Evolutionary conservation across 2,329 filamentous ascomycete genomes (phyloP), one percentile per base, ranked within the genome.

Genomic region (Thielaviopsis ethacetica): DNA sequence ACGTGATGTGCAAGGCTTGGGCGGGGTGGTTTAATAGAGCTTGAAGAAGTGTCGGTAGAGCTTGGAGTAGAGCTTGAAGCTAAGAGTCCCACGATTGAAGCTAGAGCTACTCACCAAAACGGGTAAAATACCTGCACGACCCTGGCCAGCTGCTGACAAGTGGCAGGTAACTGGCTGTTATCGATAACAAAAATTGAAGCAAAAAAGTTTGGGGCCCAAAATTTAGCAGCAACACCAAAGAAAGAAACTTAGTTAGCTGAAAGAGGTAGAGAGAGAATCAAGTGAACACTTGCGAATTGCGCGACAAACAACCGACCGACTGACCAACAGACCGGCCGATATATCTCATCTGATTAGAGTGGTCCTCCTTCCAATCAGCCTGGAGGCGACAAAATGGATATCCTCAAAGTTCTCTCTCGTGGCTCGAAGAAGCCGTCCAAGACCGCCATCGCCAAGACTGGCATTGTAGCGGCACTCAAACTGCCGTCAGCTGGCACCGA

Each of bases 351-450:
- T 9, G 30, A 34, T 34, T 9, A 2, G 30, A 34, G 30, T 10
- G 30, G 30, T 6, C 10, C 30, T 10, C 5, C 10, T 34, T 34
- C 30, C 30, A 34, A 34, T 13, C 22, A 24, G 24, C 34, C n/a
- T 26, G 38, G 7, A 58, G 7, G 12, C 34, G 59, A 64, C 54
- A 59, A 34, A 9, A 87, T 87, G 84, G 85, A 90, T 71, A 82
- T 88, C 58, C 75, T 88, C 66, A 88, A 83, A 66, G 73, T 90
- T 34, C 73, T 90, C 61, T 87, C 85, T 41, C 78, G 85, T 56
- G 84, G 84, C 60, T 82, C 81, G 2, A 88, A 86, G 62, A 75
- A 75, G 65, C 72, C 75, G 15, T 67, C 73, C 5, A 75, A 72
- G 60, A 65, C 67, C 19, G 62, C 67, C 13, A 63, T 63, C 5